phyloP scores from a whole-genome alignment of 768 basidiomycete species.

The Boletus rufocinnamomeus region DNA sequence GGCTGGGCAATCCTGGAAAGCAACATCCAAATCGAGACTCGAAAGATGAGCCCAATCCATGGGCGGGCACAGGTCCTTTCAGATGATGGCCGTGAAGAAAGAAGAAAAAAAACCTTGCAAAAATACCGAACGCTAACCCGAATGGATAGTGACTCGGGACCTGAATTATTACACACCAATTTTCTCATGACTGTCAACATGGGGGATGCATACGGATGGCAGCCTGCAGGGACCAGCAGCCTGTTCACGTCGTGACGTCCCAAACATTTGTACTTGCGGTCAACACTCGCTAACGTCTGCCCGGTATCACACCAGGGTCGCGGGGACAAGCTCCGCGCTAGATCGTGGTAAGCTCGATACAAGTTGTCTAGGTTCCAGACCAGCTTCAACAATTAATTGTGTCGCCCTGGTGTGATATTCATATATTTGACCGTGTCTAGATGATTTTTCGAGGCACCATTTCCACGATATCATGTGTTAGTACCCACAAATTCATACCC shows the following conservation, averaged over 20 bases:
- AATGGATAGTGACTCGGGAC: not conserved
- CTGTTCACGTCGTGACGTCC: not conserved
- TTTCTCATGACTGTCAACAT: constrained; percentile 15
- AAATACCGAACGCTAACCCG: not conserved
- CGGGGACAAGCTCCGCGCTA: not conserved
- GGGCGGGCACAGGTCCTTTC: not conserved
- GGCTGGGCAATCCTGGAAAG: not conserved
- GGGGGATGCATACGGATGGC: not conserved
- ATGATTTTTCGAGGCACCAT: not conserved
- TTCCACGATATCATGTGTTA: not conserved
- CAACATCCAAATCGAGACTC: constrained; percentile 2
- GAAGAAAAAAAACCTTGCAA: not conserved
- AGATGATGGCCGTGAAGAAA: not conserved
- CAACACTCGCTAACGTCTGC: not conserved
- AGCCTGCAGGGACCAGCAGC: not conserved
- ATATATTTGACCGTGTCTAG: not conserved
- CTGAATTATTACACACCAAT: not conserved
- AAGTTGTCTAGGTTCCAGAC: not conserved
- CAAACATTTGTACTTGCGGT: not conserved
- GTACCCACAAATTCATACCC: not conserved
- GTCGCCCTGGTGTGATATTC: not conserved
- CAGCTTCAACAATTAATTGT: not conserved
- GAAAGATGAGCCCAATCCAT: not conserved
- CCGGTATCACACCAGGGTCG: not conserved
- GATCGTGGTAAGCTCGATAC: not conserved